phyloP scores from a whole-genome alignment of 2,329 filamentous ascomycete species.

The Pyrenochaeta sp. region DNA sequence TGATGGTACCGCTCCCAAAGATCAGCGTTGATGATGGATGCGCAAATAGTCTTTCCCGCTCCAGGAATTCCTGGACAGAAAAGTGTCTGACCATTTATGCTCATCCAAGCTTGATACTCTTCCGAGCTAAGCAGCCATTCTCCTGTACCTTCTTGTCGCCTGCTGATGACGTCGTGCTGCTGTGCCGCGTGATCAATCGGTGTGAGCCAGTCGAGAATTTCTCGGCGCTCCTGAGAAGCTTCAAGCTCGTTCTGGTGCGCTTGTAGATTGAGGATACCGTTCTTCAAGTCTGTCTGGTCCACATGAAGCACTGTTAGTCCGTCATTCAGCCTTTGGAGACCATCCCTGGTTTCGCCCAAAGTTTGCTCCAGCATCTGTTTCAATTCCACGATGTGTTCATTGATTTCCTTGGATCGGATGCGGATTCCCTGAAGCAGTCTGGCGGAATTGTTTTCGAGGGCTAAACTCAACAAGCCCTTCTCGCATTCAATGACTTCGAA shows the following conservation, averaged over 20 bases:
- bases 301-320: neutral
- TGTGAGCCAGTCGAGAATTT: slow-evolving; percentile 24
- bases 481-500: slow-evolving; percentile 13
- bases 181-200: slow-evolving; percentile 16
- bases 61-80: slow-evolving; percentile 38
- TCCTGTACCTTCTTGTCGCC: slow-evolving; percentile 23
- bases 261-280: neutral
- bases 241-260: neutral
- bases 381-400: slow-evolving; percentile 3
- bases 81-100: slow-evolving; percentile 15
- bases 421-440: slow-evolving; percentile 5
- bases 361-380: neutral
- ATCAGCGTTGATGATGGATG: slow-evolving; percentile 32
- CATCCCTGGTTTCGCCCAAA: neutral
- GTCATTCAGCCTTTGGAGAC: neutral
- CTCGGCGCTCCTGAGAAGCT: neutral
- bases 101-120: slow-evolving; percentile 20
- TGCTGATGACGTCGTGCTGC: slow-evolving; percentile 20
- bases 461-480: slow-evolving; percentile 8
- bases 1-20: slow-evolving; percentile 1
- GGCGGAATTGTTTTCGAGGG: slow-evolving; percentile 3
- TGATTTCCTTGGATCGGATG: neutral
- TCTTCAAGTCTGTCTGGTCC: neutral
- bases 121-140: slow-evolving; percentile 29
- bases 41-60: slow-evolving; percentile 40